Base-by-base conservation (phyloP, 108 stramenopile genomes). In the Skeletonema tropicum region DNA sequence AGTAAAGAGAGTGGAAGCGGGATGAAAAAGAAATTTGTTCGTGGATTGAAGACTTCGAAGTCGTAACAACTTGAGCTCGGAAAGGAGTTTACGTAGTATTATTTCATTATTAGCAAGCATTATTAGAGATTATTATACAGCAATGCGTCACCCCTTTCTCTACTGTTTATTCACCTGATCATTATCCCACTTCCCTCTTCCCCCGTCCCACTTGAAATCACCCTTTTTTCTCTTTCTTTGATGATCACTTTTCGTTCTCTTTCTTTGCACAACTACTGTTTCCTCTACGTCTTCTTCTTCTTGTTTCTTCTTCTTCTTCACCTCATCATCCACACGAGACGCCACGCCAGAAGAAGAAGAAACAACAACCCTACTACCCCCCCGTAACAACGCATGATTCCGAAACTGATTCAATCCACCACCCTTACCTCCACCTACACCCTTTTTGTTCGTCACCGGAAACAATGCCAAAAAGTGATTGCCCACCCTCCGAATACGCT, bases 401-500 rank as follows among this genome's bases (percentile, higher is more conserved):
- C 70, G 52, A 23, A 55, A 55, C 42, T 45, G 42, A 55, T 9
- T 70, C 38, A 19, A 25, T 38, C 64, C 38, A 45, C 41, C 41
- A 42, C 21, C 38, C 6, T 29, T 2, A 29, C 21, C 35, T 33
- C 32, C 60, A 10, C 5, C 4, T 5, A 19, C 62, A 63, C 62
- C 32, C 14, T 45, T 39, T 11, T 41, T n/a, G n/a, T n/a, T 21
- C 10, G 60, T 52, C 31, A 81, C 35, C 0, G 94, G 94, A 81
- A 95, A 95, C 30, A 98, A 70, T 14, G 94, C 91, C 79, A 98
- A 83, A 79, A 98, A 98, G 77, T 98, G 98, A 87, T 97, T 97
- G 19, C 97, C 98, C 10, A 83, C 68, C 31, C 75, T 69, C 46
- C 85, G 59, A 65, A 93, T 91, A 41, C 79, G 69, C 25, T 91